A percentile compares a stretch with the other conserved stretches of the same genome.
These are phyloP conservation scores for Lecanosticta acicola DNA, from an alignment of 2,329 filamentous ascomycete species.

Conservation along the genomic window DNA sequence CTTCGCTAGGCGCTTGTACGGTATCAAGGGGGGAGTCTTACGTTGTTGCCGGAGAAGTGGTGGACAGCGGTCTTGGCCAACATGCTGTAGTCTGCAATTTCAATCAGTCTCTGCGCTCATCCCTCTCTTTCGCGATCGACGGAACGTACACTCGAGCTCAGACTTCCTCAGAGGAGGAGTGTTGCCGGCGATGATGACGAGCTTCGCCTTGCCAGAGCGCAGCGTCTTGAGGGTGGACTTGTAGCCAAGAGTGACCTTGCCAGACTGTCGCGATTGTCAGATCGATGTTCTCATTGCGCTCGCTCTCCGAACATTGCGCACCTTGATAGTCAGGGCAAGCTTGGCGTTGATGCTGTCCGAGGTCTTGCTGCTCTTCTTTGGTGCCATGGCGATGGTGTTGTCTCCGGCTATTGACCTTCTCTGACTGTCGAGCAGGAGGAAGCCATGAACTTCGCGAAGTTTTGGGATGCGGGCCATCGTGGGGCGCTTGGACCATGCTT, in stretches of 20 bases:
- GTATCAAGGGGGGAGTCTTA: conserved; percentile 53
- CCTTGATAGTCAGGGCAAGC: conserved; percentile 47
- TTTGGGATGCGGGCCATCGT: background rate
- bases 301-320: conserved; percentile 13
- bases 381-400: conserved; percentile 53
- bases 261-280: conserved; percentile 34
- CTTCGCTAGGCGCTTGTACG: conserved; percentile 30
- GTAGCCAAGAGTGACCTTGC: conserved; percentile 77
- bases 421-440: conserved; percentile 9
- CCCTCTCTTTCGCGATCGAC: conserved; percentile 16
- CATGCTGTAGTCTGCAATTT: conserved; percentile 68
- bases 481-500: background rate
- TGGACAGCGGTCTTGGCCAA: conserved; percentile 90
- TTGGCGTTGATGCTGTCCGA: conserved; percentile 71
- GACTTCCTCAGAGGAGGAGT: conserved; percentile 96
- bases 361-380: conserved; percentile 82
- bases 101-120: conserved; percentile 14
- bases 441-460: background rate
- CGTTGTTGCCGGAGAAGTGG: conserved; percentile 98
- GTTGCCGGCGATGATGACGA: conserved; percentile 93
- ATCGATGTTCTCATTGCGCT: conserved; percentile 2
- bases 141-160: conserved; percentile 66
- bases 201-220: conserved; percentile 95
- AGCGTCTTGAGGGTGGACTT: conserved; percentile 86
- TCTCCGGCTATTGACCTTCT: conserved; percentile 19